Base-by-base conservation (phyloP, 2,329 filamentous ascomycete species). In the Zelopaecilomyces penicillatus region DNA sequence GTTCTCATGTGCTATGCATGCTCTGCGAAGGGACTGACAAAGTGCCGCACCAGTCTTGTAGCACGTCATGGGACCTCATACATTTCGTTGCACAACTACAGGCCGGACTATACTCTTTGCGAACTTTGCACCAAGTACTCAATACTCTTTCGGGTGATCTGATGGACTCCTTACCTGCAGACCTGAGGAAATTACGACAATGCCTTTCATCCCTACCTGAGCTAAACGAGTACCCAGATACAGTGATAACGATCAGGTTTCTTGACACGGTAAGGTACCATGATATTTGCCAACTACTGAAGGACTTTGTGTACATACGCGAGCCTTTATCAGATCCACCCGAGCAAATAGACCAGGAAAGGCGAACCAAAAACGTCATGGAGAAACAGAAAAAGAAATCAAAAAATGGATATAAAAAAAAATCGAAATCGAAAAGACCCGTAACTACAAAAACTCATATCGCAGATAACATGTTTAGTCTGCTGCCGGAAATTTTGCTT, bases 31-130 rank as follows among this genome's bases (percentile, higher is more conserved):
- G 26, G 5, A 35, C 47, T 3, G 31, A 39, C 8, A n/a, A 32
- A 6, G 39, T 12, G 2, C 5, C 43, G 1, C 5, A 5, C 27
- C 33, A 38, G 11, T 11, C 10, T 30, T 4, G 37, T 19, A 43
- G 34, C 29, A n/a, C 54, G 39, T 59, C 52, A 2, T 86, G 82
- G 83, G 66, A 73, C 7, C 64, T 74, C 12, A 61, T 84, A 37
- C 83, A 87, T 53, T 67, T 83, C 39, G 59, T 71, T 6, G 80
- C 81, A 0, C 77, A 83, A 50, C 60, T 80, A 0, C 76, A 83
- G 43, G 76, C 76, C 4, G 67, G 72, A 1, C 60, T 78, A 5
- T 85, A 85, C 55, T 84, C 81, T 1, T 56, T 85, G 1, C 70
- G 79, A n/a, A 56, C 68, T 27, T 45, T 80, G 4, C 50, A 74